Evolutionary conservation across 1,139 yeast species (phyloP), one percentile per base, ranked within the genome.

Genomic region (Kodamaea sp.): DNA sequence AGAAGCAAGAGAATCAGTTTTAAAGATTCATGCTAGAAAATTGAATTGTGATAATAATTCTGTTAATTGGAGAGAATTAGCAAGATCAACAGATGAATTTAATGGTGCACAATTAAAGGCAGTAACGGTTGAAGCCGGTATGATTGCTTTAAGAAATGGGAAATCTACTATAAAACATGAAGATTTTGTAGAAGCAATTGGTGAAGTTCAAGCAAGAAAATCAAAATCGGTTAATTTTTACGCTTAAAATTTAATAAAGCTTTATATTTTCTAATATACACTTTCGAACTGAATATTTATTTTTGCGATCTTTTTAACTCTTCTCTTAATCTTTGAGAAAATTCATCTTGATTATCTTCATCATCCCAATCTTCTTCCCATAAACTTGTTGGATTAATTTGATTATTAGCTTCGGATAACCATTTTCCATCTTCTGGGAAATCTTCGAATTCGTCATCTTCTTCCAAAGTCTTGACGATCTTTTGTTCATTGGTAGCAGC

Each of bases 341-440:
- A 89, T 47, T 85, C 87, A 58, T 87, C 96, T 47, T 84, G 90
- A 41, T 83, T 83, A 54, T 88, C 95, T 45, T 83, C 94, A 57
- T 87, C 96, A 52, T 89, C 96, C 97, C 97, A 89, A 58, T 86
- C 90, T 60, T 89, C 96, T 57, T 89, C 96, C 96, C 97, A 89
- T 42, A 88, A 74, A 41, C 61, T 67, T 38, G 63, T 58, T 5
- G 70, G 63, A 42, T 67, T 62, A 41, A 65, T 52, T 48, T 78
- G 76, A 11, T 29, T 24, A 4, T 35, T 31, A 11, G 79, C 67
- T 22, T 56, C 58, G 29, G 43, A 50, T 10, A 60, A 58, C 85
- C 69, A 69, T 62, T 84, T 78, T 27, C 65, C 57, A 53, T 87
- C 96, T 39, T 80, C 89, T 4, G 96, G 96, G 63, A 89, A 89